These are phyloP conservation scores for Carex littledalei DNA, from an alignment of 176 grass and related monocot species.

Conservation along the genomic window DNA sequence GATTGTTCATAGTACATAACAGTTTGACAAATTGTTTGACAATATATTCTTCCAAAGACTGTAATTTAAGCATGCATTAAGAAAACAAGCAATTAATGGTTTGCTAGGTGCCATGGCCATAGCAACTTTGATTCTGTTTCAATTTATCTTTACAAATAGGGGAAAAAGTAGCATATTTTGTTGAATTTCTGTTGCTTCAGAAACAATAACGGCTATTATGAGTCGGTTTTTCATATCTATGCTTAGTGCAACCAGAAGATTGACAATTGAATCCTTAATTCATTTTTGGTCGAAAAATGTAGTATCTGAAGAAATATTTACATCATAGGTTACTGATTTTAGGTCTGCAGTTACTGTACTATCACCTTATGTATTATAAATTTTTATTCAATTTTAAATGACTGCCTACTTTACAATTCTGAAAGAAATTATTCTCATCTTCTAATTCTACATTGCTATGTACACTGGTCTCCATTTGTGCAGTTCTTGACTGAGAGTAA, in stretches of 20 bases:
- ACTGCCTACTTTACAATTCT: neutral
- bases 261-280: constrained; percentile 68
- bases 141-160: neutral
- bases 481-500: neutral
- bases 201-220: neutral
- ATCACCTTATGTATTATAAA: neutral
- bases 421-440: neutral
- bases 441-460: neutral
- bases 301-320: constrained; percentile 61
- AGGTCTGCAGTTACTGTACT: neutral
- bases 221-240: constrained; percentile 91
- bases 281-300: constrained; percentile 75
- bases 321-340: constrained; percentile 29
- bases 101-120: constrained; percentile 47
- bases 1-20: too few relatives aligned
- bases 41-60: too few relatives aligned
- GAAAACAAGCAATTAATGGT: neutral
- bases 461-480: neutral
- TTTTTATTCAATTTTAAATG: neutral
- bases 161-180: neutral
- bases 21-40: too few relatives aligned
- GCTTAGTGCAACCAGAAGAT: constrained; percentile 64
- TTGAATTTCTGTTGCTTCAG: neutral
- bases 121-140: constrained; percentile 5
- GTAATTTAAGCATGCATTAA: neutral